A percentile compares a stretch with the other conserved stretches of the same genome.
phyloP scores from a whole-genome alignment of 208 protist species.

The Acanthamoeba culbertsoni region DNA sequence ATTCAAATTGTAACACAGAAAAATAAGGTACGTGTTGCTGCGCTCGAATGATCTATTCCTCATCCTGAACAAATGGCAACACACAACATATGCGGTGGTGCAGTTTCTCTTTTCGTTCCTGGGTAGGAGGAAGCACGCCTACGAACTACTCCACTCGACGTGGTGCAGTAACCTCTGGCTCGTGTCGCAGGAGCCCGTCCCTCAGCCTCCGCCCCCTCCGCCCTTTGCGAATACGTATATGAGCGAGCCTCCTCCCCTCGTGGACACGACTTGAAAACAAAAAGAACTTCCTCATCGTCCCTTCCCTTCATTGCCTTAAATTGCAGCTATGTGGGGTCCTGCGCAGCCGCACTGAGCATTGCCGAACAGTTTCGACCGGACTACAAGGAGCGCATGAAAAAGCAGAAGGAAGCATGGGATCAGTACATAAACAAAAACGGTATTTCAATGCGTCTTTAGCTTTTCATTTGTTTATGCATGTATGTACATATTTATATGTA shows the following conservation, averaged over 20 bases:
- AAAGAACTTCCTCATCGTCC: neutral
- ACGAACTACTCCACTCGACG: conserved; percentile 36
- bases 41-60: neutral
- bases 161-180: conserved; percentile 34
- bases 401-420: conserved; percentile 44
- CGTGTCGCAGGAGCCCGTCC: neutral
- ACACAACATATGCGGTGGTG: neutral
- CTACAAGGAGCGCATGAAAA: neutral
- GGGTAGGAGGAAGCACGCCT: neutral
- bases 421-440: conserved; percentile 50
- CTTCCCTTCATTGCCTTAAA: neutral
- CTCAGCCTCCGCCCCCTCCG: neutral
- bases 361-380: neutral
- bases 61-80: no score
- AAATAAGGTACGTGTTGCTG: neutral
- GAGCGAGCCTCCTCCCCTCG: neutral
- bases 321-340: neutral
- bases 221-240: neutral
- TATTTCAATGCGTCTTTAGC: neutral
- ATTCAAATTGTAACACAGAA: neutral
- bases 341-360: neutral
- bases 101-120: conserved; percentile 45
- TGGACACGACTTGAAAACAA: no score
- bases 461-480: neutral
- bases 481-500: no score